Base-by-base conservation (phyloP, 306 rosid genomes). In the Sechiopsis laciniata region DNA sequence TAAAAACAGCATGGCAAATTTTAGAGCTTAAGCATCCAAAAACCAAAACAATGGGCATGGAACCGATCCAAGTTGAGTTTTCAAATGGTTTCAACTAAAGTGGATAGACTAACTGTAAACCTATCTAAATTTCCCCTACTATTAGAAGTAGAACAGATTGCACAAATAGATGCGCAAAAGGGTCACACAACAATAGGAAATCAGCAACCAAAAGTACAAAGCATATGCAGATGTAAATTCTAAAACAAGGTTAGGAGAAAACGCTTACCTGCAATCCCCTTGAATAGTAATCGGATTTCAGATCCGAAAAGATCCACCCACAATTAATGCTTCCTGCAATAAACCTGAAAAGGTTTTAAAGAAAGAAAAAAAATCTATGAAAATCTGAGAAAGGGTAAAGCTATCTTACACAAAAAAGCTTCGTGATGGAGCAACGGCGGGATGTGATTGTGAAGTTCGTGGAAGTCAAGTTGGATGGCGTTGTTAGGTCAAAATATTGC, bases 261-360 rank as follows among this genome's bases (percentile, higher is more conserved):
- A 51, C n/a, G 17, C 55, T 48, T 11, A 51, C 55, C 53, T 48
- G 48, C 48, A 42, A 42, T 42, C 10, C 9, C 2, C 48, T 0
- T 26, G 51, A 46, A 46, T 9, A 13, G 51, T 3, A 2, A 20
- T 11, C 35, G 16, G 63, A 57, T 57, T 57, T 57, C 35, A 21
- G 63, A 57, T 57, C 63, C 35, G 63, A 57, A 12, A 24, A 59
- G 65, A 59, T 59, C 65, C 7, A 24, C n/a, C 13, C 64, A 22
- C 9, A 16, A 5, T 58, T 11, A 8, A 32, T 2, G 37, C 4
- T 32, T 32, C 46, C 46, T 40, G 46, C 46, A 6, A 24, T 5
- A 24, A 37, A 59, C 29, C 65, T 24, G 42, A 6, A 59, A 59
- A 4, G 42, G 40, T 59, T 12, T 24, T 6, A 59, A 13, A 42